Evolutionary conservation across 2,329 filamentous ascomycete species (phyloP), one percentile per base, ranked within the genome.

Genomic region (Emmonsiellopsis sp.): DNA sequence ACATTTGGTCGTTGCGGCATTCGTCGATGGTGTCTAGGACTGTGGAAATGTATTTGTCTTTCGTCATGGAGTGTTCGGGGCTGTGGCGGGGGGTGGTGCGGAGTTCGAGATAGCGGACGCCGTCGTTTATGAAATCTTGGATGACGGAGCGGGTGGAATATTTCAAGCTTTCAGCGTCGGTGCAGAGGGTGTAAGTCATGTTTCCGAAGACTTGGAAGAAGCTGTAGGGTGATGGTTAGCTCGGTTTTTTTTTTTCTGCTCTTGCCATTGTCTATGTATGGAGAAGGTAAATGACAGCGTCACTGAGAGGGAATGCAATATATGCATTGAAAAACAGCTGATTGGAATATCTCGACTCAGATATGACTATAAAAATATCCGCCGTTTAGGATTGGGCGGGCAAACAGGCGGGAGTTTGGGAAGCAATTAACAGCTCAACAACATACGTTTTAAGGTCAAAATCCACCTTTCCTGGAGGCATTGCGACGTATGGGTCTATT

Each of bases 121-220:
- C 86, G 63, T 93, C 88, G 30, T 68, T 66, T 50, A 79, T 74
- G 63, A 93, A 94, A 61, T 83, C 79, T 16, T 72, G 56, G 6
- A 89, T 75, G 44, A 91, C 86, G 5, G 80, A 77, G 42, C 70
- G 73, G 1, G 87, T 89, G 30, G 86, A 81, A 61, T 80, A 77
- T 41, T 71, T 73, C 47, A 89, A 71, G 58, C 82, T 81, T 3
- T 75, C 68, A 9, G 76, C 68, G 61, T 86, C 81, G 62, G 81
- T 82, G 70, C 86, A 79, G 37, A 94, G 82, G 55, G 80, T 77
- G 71, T 93, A 92, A 60, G 91, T 92, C 67, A 89, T 89, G 43
- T 79, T 84, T 30, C 83, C 85, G 71, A 92, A 92, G 13, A 90
- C 76, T 2, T 83, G 83, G 64, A 91, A 90, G 77, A 90, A 89